Base-by-base conservation (phyloP, 495 filamentous ascomycete genomes). In the Peziza echinospora region DNA sequence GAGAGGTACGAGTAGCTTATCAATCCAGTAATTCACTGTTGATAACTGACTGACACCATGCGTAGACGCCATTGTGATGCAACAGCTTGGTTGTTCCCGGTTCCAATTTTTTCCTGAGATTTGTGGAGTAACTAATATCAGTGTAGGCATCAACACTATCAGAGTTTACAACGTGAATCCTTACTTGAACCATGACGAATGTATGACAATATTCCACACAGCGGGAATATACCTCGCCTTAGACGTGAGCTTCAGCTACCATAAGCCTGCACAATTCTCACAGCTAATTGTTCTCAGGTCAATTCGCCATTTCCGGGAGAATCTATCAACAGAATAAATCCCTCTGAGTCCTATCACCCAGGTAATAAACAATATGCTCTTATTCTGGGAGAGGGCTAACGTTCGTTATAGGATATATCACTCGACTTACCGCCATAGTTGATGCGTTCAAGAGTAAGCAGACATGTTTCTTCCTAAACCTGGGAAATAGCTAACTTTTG, bases 101-200 rank as follows among this genome's bases (percentile, higher is more conserved):
- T 62, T 46, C 23, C 21, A 48, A 21, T 54, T 21, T 8, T 28
- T 26, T 30, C 40, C 21, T 24, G 10, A 1, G 46, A 71, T n/a
- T n/a, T n/a, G n/a, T n/a, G 6, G 13, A 37, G 30, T 13, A 2
- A 37, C 30, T 37, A 2, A 37, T 37, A 8, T 17, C 30, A 13
- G 19, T 75, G 19, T 37, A 37, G 30, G 71, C 45, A 62, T 89
- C 51, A 93, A 96, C 67, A 78, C 84, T 24, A 87, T 96, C 62
- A 82, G 87, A 50, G 74, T 89, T 7, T 96, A 96, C 70, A 96
- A 93, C 68, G 60, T 94, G 46, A 75, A 82, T 57, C 86, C 87
- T 9, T 64, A 71, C 41, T 55, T 83, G 49, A 81, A 92, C 67
- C 87, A 96, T 63, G 80, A 93, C 56, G 66, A 80, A 50, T 96